Conservation (phyloP, 768 basidiomycete genomes). For the Lentinula boryana region DNA sequence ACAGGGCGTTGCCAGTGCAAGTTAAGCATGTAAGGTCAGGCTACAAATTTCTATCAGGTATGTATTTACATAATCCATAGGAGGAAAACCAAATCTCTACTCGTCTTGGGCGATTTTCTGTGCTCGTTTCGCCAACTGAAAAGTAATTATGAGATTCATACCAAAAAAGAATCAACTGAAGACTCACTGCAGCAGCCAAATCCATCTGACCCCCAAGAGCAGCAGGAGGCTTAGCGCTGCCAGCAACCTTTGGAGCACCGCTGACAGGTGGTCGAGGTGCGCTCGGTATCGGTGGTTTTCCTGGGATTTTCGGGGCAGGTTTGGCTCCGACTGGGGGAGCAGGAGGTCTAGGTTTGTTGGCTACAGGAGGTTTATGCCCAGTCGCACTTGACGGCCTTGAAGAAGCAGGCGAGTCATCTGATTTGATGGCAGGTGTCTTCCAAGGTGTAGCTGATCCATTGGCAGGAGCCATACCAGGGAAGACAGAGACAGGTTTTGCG, state of each 20-base stretch:
- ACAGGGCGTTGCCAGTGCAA: too few species aligned
- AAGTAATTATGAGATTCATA: constrained; percentile 2
- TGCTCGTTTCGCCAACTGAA: constrained; percentile 71
- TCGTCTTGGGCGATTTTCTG: constrained; percentile 53
- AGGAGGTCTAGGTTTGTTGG: constrained; percentile 56
- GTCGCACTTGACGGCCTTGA: constrained; percentile 50
- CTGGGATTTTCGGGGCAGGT: constrained; percentile 36
- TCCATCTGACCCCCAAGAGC: constrained; percentile 64
- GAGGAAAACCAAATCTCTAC: constrained; percentile 9
- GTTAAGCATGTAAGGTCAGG: too few species aligned
- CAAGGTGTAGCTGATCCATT: constrained; percentile 72
- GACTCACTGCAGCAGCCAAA: constrained; percentile 75
- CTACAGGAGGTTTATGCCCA: constrained; percentile 49
- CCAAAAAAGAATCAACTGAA: not conserved
- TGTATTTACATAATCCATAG: not conserved
- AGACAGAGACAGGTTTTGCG: constrained; percentile 79
- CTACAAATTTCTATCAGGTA: not conserved
- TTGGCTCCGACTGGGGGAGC: constrained; percentile 36
- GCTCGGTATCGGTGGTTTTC: constrained; percentile 35
- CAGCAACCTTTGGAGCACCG: constrained; percentile 33
- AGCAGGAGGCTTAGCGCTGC: constrained; percentile 31
- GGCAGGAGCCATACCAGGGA: constrained; percentile 64
- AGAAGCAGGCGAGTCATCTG: constrained; percentile 32
- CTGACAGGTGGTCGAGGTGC: constrained; percentile 28
- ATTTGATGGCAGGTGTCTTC: constrained; percentile 47